Conservation (phyloP, 257 asterid genomes). For the Penstemon davidsonii region DNA sequence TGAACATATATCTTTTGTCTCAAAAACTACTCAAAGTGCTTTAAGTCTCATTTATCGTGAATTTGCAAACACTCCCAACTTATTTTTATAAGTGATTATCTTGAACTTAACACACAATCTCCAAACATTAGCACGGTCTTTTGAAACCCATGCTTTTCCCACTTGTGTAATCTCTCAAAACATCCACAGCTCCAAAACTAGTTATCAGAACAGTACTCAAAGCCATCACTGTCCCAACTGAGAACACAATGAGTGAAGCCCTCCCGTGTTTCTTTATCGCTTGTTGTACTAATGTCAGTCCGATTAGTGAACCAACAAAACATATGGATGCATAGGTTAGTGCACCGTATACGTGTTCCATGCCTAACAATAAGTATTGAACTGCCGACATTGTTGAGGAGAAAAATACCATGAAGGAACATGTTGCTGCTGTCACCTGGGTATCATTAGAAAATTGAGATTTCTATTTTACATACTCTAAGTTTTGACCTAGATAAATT, state of each 20-base stretch:
- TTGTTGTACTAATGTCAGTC: conserved; percentile 57
- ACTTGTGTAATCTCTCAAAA: conserved; percentile 62
- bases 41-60: no score
- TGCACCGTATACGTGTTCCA: conserved; percentile 59
- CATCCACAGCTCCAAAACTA: conserved; percentile 64
- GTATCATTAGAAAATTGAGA: neutral
- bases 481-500: neutral
- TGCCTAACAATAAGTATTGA: conserved; percentile 70
- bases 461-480: no score
- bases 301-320: conserved; percentile 58
- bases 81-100: no score
- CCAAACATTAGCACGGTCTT: conserved; percentile 62
- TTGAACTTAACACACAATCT: no score
- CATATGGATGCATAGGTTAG: conserved; percentile 54
- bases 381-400: conserved; percentile 88
- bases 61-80: no score
- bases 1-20: no score
- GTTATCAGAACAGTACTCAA: conserved; percentile 79
- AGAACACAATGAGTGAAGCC: conserved; percentile 82
- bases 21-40: no score
- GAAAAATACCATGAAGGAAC: conserved; percentile 91
- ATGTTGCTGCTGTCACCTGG: conserved; percentile 86
- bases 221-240: conserved; percentile 82
- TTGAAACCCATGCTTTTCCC: conserved; percentile 88
- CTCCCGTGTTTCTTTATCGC: conserved; percentile 68